Percentiles rank a stretch among this genome's conserved stretches.
These are phyloP conservation scores for Grosmannia penicillata DNA, from an alignment of 2,329 filamentous ascomycete species.

Conservation along the genomic window DNA sequence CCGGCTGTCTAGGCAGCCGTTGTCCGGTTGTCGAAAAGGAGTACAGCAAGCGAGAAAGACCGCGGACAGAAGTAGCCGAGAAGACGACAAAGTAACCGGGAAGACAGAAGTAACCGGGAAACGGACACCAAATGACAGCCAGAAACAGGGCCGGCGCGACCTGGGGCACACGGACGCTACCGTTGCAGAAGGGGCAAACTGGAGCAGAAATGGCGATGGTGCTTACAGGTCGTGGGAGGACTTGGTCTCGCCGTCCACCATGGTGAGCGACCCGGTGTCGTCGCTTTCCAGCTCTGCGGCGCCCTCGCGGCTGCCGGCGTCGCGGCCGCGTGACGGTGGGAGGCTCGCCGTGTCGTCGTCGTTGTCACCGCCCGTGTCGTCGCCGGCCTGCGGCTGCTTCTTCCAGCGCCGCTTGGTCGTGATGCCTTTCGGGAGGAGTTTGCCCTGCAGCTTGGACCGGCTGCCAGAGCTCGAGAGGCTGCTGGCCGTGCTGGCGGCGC, in stretches of 20 bases:
- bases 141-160: too few relatives aligned
- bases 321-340: constrained; percentile 14
- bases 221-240: neutral
- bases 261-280: constrained; percentile 14
- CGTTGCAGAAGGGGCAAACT: too few relatives aligned
- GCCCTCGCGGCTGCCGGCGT: constrained; percentile 21
- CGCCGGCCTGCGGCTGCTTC: constrained; percentile 27
- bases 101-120: too few relatives aligned
- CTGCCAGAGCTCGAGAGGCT: constrained; percentile 13
- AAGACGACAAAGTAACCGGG: too few relatives aligned
- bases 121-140: too few relatives aligned
- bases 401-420: constrained; percentile 31
- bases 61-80: too few relatives aligned
- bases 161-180: too few relatives aligned
- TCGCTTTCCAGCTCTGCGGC: constrained; percentile 22
- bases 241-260: constrained; percentile 11
- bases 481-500: neutral
- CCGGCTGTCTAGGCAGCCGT: too few relatives aligned
- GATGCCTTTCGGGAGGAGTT: constrained; percentile 38
- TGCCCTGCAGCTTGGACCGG: constrained; percentile 36
- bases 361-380: constrained; percentile 16
- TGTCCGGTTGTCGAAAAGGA: too few relatives aligned
- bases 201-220: neutral
- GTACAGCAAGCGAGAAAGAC: too few relatives aligned
- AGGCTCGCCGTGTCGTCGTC: constrained; percentile 12